Conservation (phyloP, 1,139 yeast genomes). For the Zygosaccharomyces sapae region DNA sequence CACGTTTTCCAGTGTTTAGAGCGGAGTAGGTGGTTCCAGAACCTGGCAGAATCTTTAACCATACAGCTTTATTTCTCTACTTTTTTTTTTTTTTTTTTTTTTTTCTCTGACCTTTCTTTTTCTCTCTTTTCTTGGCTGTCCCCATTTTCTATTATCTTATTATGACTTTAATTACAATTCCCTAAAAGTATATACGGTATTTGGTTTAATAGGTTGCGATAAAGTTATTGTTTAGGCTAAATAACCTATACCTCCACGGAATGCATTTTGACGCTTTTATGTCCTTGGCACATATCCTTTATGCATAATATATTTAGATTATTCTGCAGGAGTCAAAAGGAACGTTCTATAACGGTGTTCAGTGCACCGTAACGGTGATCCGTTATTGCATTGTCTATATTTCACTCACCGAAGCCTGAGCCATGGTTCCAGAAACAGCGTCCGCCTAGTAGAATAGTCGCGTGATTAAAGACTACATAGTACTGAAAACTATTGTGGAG, state of each 20-base stretch:
- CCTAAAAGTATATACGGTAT: constrained; percentile 1
- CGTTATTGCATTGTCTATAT: too few relatives aligned
- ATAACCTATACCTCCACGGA: background rate
- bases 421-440: too few relatives aligned
- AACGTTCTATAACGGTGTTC: too few relatives aligned
- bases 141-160: background rate
- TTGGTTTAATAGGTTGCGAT: background rate
- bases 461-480: background rate
- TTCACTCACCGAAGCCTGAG: background rate
- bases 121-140: background rate
- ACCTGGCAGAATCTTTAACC: background rate
- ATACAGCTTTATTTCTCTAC: background rate
- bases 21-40: background rate
- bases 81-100: too few relatives aligned
- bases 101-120: too few relatives aligned
- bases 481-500: background rate
- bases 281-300: background rate
- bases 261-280: background rate
- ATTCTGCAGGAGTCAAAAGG: too few relatives aligned
- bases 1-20: constrained; percentile 4
- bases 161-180: background rate
- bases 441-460: too few relatives aligned
- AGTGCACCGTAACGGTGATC: too few relatives aligned
- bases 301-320: too few relatives aligned
- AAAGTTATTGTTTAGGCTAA: background rate